Evolutionary conservation across 352 stramenopile genomes (phyloP).

Genomic region (Phytophthora ramorum): DNA sequence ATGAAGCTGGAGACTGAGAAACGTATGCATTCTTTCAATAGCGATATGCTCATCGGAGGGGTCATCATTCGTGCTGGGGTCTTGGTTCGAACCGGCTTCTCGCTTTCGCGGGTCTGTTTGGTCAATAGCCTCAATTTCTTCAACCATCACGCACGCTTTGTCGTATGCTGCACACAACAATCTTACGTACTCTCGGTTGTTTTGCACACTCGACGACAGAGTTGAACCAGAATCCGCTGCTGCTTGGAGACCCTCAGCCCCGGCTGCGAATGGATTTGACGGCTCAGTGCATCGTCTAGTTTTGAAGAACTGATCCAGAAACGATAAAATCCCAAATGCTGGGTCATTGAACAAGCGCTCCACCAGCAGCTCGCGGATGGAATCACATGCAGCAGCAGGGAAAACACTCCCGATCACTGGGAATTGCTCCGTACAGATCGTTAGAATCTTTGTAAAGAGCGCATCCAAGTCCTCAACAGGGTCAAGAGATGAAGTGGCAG

Average conservation of each 20-base stretch:
- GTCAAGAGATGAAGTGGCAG: conserved; percentile 43
- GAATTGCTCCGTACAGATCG: conserved; percentile 80
- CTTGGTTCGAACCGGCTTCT: conserved; percentile 2
- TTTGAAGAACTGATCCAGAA: conserved; percentile 77
- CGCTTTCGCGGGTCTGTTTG: conserved; percentile 10
- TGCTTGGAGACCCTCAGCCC: neutral
- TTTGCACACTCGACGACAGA: conserved; percentile 8
- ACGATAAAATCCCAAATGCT: conserved; percentile 80
- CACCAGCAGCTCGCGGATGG: conserved; percentile 67
- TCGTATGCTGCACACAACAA: conserved; percentile 74
- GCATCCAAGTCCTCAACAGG: conserved; percentile 72
- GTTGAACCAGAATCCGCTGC: neutral
- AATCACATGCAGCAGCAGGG: conserved; percentile 45
- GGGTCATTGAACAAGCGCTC: conserved; percentile 83
- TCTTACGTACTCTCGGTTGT: conserved; percentile 63
- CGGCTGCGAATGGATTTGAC: conserved; percentile 2
- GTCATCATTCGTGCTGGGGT: conserved; percentile 7
- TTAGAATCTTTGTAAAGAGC: conserved; percentile 61
- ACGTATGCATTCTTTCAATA: conserved; percentile 64
- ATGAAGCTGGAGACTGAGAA: conserved; percentile 79
- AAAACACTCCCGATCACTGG: conserved; percentile 70
- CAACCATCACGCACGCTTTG: conserved; percentile 56
- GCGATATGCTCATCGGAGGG: neutral
- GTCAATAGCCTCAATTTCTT: conserved; percentile 56
- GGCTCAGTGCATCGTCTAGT: conserved; percentile 28